Evolutionary conservation across 805 yeast genomes (phyloP).

Genomic region (Cyberlindnera mrakii): DNA sequence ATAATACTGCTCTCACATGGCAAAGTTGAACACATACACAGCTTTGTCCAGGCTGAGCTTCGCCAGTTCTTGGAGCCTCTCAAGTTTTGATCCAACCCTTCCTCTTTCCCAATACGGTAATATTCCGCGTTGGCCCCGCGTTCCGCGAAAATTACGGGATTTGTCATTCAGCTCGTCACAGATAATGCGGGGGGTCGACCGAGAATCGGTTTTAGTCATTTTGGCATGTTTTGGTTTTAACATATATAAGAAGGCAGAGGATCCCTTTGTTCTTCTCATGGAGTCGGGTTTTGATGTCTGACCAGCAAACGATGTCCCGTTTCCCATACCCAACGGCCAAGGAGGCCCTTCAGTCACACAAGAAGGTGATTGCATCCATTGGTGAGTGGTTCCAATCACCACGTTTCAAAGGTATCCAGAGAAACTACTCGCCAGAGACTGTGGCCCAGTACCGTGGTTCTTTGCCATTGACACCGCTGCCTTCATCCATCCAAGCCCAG

Average conservation of each 20-base stretch:
- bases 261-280: too few relatives aligned
- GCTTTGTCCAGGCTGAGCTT: too few relatives aligned
- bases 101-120: too few relatives aligned
- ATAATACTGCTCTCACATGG: constrained; percentile 11
- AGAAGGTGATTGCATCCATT: constrained; percentile 30
- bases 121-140: background rate
- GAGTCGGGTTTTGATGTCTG: too few relatives aligned
- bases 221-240: too few relatives aligned
- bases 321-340: constrained; percentile 18
- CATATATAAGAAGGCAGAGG: too few relatives aligned
- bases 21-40: background rate
- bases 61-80: too few relatives aligned
- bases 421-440: constrained; percentile 47
- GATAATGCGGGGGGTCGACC: too few relatives aligned
- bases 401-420: constrained; percentile 39
- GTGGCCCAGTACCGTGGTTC: constrained; percentile 52
- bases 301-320: constrained; percentile 5
- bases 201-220: too few relatives aligned
- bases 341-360: constrained; percentile 12
- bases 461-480: constrained; percentile 29
- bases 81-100: too few relatives aligned
- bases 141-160: constrained; percentile 1
- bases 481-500: constrained; percentile 48
- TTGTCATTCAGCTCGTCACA: background rate
- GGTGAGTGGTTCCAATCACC: constrained; percentile 45